Evolutionary conservation across 441 rosid species (phyloP), one percentile per base, ranked within the genome.

Genomic region (Hypseocharis bilobata): DNA sequence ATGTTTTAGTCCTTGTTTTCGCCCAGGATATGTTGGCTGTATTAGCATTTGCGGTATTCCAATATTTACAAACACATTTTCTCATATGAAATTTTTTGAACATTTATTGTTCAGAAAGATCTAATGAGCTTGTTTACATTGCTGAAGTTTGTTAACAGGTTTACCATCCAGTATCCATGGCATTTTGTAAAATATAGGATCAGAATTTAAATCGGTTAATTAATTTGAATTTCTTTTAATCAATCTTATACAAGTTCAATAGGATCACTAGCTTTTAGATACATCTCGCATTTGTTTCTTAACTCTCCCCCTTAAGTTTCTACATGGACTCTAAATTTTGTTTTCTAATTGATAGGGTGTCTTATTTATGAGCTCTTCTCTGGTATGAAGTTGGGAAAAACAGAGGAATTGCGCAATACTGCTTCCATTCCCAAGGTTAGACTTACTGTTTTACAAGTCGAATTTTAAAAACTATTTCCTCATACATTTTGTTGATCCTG

Each of bases 331-430:
- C 19, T 14, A 44, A 70, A 64, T 51, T 52, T 66, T 55, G 29
- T 70, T 23, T 72, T 54, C 64, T 45, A 29, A 61, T 70, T 58
- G 69, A 58, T 72, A 92, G 98, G 98, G 44, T 92, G 98, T 77
- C 88, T 92, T 62, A 88, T 92, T 65, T 77, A 91, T 81, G 99
- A 94, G 77, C 86, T 91, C 70, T 94, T 94, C 79, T 88, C 99
- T 75, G 86, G 88, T 49, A 63, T 68, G 70, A 91, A 82, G 83
- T 83, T 94, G 77, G 88, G 84, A 29, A 94, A 82, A 84, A 94
- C 99, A 44, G 98, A 94, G 81, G 99, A 94, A 75, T 76, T 94
- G 78, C 94, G 99, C 28, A 89, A 82, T 73, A 94, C 90, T 70
- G 86, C 80, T 68, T 84, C 96, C 79, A 91, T 94, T 73, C 96